Conservation (phyloP, 768 basidiomycete species). For the Leccinum arenicola region DNA sequence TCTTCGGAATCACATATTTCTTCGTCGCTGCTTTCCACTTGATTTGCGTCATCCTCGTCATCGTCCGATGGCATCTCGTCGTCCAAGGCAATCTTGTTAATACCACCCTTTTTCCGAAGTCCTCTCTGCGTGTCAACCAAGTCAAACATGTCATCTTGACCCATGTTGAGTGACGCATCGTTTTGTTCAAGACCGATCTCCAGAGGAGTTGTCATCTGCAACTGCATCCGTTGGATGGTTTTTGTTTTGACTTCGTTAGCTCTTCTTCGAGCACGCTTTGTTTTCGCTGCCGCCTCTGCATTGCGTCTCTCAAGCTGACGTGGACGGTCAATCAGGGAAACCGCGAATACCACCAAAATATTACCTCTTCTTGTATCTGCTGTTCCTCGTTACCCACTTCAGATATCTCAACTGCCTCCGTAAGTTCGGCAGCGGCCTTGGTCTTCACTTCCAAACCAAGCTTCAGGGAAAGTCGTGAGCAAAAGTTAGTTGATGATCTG, state of each 20-base stretch:
- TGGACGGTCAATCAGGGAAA: slow-evolving; percentile 6
- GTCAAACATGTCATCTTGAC: slow-evolving; percentile 88
- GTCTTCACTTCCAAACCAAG: slow-evolving; percentile 82
- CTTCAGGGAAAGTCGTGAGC: slow-evolving; percentile 35
- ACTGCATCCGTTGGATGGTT: slow-evolving; percentile 91
- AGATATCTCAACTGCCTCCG: slow-evolving; percentile 64
- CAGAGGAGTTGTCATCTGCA: slow-evolving; percentile 96
- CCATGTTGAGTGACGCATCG: slow-evolving; percentile 68
- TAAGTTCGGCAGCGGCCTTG: slow-evolving; percentile 69
- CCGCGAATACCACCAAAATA: neutral
- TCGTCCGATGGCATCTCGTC: slow-evolving; percentile 45
- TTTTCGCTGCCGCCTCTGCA: slow-evolving; percentile 65
- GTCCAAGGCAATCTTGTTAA: slow-evolving; percentile 37
- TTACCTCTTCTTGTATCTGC: slow-evolving; percentile 85
- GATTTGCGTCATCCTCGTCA: slow-evolving; percentile 34
- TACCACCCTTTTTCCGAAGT: slow-evolving; percentile 39
- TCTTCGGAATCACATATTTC: slow-evolving; percentile 61
- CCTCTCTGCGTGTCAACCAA: slow-evolving; percentile 59
- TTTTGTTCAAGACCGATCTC: slow-evolving; percentile 90
- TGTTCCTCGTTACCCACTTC: slow-evolving; percentile 84
- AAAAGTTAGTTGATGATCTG: neutral
- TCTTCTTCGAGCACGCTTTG: slow-evolving; percentile 78
- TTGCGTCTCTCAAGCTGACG: slow-evolving; percentile 80
- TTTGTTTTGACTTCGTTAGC: slow-evolving; percentile 86
- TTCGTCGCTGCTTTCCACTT: slow-evolving; percentile 31